Percentiles rank a stretch among this genome's conserved stretches.
Evolutionary conservation across 2,329 filamentous ascomycete species (phyloP).

Genomic region (Cryphonectria parasitica): DNA sequence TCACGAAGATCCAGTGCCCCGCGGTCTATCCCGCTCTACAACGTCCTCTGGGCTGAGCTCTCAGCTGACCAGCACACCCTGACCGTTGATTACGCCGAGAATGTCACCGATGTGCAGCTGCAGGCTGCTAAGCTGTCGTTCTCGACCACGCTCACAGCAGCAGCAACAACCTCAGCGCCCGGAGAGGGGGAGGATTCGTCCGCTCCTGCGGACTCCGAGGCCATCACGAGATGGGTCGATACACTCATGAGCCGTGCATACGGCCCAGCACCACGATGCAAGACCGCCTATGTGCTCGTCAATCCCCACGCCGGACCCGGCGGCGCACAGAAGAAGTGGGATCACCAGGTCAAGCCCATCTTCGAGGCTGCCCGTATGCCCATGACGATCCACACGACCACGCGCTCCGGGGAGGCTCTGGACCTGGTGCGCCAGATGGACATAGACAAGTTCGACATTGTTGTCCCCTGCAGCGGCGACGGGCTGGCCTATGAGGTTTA

Average conservation of each 20-base stretch:
- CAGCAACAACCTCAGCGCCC: constrained; percentile 6
- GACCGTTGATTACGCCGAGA: constrained; percentile 72
- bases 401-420: constrained; percentile 74
- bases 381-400: constrained; percentile 74
- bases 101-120: constrained; percentile 61
- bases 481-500: constrained; percentile 92
- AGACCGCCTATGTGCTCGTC: constrained; percentile 83
- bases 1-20: constrained; percentile 29
- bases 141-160: constrained; percentile 20
- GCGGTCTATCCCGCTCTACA: constrained; percentile 70
- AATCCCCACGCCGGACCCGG: constrained; percentile 92
- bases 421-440: constrained; percentile 78
- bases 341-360: constrained; percentile 76
- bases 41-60: constrained; percentile 80
- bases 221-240: constrained; percentile 63
- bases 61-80: constrained; percentile 55
- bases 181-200: constrained; percentile 34
- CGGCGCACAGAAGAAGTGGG: constrained; percentile 72
- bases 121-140: constrained; percentile 66
- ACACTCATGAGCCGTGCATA: constrained; percentile 73
- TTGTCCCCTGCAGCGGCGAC: constrained; percentile 90
- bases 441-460: constrained; percentile 78
- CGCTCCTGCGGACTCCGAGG: constrained; percentile 41
- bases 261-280: constrained; percentile 65
- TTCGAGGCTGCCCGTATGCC: constrained; percentile 80